A percentile compares a stretch with the other conserved stretches of the same genome.
phyloP scores from a whole-genome alignment of 345 rosid species.

The Eucalyptus sideroxylon region DNA sequence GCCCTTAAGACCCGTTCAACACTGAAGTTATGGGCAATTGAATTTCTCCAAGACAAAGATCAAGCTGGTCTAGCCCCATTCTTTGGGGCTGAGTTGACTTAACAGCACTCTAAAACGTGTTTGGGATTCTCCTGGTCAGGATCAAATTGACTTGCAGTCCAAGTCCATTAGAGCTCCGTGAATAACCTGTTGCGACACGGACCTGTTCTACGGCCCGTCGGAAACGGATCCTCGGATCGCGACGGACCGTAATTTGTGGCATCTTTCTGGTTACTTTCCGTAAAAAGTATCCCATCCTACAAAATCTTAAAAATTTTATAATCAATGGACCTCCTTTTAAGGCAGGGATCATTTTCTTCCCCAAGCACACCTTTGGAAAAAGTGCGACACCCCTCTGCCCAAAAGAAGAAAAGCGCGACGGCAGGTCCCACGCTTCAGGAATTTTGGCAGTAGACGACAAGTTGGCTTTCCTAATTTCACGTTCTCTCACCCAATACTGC shows the following conservation, averaged over 20 bases:
- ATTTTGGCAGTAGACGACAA: background rate
- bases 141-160: background rate
- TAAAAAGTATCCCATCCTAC: background rate
- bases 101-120: background rate
- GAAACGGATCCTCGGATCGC: background rate
- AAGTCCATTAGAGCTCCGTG: background rate
- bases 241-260: background rate
- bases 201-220: background rate
- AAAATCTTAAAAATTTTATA: background rate
- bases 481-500: rapidly evolving
- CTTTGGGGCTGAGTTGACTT: background rate
- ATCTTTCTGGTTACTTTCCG: too few relatives aligned
- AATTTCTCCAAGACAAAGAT: background rate
- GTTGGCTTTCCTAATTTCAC: background rate
- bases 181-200: background rate
- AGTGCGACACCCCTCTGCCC: background rate
- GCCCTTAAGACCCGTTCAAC: background rate
- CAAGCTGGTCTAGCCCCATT: background rate
- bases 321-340: background rate
- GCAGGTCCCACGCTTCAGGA: background rate
- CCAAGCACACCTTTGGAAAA: background rate
- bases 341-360: background rate
- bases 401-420: background rate
- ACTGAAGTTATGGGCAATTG: background rate
- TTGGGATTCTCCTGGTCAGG: background rate